Evolutionary conservation across 2,329 filamentous ascomycete genomes (phyloP), one percentile per base, ranked within the genome.

Genomic region (Venturia carpophila): DNA sequence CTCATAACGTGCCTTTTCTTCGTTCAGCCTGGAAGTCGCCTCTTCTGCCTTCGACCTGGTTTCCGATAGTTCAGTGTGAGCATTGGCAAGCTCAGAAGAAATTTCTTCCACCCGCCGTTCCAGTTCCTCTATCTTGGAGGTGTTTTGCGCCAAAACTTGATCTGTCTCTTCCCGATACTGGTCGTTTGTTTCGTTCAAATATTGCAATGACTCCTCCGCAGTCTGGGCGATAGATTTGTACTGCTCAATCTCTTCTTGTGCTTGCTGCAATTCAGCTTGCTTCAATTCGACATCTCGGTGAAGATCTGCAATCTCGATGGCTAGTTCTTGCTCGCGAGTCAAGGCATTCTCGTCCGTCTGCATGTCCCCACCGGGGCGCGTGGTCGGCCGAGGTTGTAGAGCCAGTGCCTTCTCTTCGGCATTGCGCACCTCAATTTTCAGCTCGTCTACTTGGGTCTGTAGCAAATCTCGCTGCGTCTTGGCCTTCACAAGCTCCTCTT

Each of bases 391-490:
- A n/a, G 91, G 88, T 69, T 94, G 91, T 65, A 97, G 80, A 39
- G 92, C 84, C 69, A 90, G 87, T 6, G 90, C 83, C 62, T 92
- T 89, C 75, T 97, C 94, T 74, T 97, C 92, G 0, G 92, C 91
- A 71, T 89, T 92, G 70, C 89, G 89, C 34, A 97, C 80, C 73
- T 97, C 91, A 65, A 95, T 89, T 34, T 88, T 89, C 64, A 99
- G 79, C 77, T 97, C 93, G 69, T 96, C 90, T 3, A 96, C 91
- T 66, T 92, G 85, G 42, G 87, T 85, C 74, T 97, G 92, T 1
- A 99, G 82, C 73, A 97, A 90, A 74, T 97, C 93, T 60, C 89
- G 87, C 60, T 86, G 90, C 1, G 93, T 96, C 80, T 96, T 96
- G 30, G 88, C 86, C 34, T 88, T 87, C 58, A 94, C 86, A 63